Percentiles rank a stretch among this genome's conserved stretches.
These are phyloP conservation scores for Fusarium newnesense DNA, from an alignment of 2,329 filamentous ascomycete species.

Conservation along the genomic window DNA sequence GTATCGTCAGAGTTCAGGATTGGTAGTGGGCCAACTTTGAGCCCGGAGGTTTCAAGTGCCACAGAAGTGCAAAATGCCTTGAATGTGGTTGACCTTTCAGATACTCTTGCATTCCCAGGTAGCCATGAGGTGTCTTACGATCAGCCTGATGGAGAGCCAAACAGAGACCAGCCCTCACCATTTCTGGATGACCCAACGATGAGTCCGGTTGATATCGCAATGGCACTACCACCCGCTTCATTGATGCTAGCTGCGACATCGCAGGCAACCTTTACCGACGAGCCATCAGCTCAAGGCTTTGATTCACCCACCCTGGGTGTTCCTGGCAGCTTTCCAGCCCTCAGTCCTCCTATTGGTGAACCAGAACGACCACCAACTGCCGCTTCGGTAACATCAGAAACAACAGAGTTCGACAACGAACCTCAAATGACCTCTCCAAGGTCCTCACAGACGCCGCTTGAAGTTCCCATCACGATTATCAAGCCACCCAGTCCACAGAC, in stretches of 20 bases:
- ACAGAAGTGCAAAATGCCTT: slow-evolving; percentile 29
- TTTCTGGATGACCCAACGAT: slow-evolving; percentile 35
- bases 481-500: slow-evolving; percentile 47
- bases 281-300: slow-evolving; percentile 36
- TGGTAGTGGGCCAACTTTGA: slow-evolving; percentile 1
- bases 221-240: slow-evolving; percentile 38
- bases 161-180: slow-evolving; percentile 27
- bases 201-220: slow-evolving; percentile 36
- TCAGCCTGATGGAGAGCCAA: slow-evolving; percentile 16
- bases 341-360: slow-evolving; percentile 50
- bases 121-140: slow-evolving; percentile 17
- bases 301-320: slow-evolving; percentile 76
- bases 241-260: slow-evolving; percentile 29
- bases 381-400: slow-evolving; percentile 67
- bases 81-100: slow-evolving; percentile 21
- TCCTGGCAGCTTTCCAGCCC: slow-evolving; percentile 68
- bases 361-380: slow-evolving; percentile 68
- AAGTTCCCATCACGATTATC: slow-evolving; percentile 42
- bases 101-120: slow-evolving; percentile 8
- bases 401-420: slow-evolving; percentile 79
- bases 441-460: slow-evolving; percentile 45
- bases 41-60: background rate
- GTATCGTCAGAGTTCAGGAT: slow-evolving; percentile 1
- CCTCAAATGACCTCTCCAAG: slow-evolving; percentile 68
- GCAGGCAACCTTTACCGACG: slow-evolving; percentile 14